phyloP scores from a whole-genome alignment of 139 green algal species.

The Coelastrella sp. region DNA sequence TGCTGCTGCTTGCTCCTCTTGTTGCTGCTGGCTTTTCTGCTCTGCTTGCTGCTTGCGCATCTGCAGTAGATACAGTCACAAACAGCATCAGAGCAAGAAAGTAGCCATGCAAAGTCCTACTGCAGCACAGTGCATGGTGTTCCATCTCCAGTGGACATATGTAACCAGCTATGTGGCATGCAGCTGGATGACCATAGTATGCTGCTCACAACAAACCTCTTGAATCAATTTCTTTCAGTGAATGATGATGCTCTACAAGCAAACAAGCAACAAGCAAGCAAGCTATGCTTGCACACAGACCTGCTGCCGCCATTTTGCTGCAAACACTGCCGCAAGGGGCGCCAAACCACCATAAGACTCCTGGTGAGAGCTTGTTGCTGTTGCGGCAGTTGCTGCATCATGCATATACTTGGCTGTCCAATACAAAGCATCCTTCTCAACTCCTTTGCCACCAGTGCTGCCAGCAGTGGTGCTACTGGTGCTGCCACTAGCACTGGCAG shows the following conservation, averaged over 20 bases:
- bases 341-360: slow-evolving; percentile 44
- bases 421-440: slow-evolving; percentile 44
- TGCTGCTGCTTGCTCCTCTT: background rate
- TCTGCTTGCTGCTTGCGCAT: slow-evolving; percentile 1
- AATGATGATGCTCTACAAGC: no score
- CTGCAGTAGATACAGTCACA: background rate
- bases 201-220: no score
- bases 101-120: no score
- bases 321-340: slow-evolving; percentile 59
- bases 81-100: no score
- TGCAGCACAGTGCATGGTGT: no score
- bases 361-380: slow-evolving; percentile 14
- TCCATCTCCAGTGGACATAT: no score
- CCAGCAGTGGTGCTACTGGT: background rate
- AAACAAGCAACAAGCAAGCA: background rate
- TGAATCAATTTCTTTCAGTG: no score
- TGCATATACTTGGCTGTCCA: slow-evolving; percentile 48
- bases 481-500: no score
- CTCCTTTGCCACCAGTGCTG: background rate
- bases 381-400: background rate
- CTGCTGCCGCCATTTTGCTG: slow-evolving; percentile 53
- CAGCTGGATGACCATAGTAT: no score
- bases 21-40: background rate
- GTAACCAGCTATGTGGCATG: no score
- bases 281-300: background rate